Evolutionary conservation across 1,139 yeast genomes (phyloP), one percentile per base, ranked within the genome.

Genomic region (Sugiyamaella pinicola): DNA sequence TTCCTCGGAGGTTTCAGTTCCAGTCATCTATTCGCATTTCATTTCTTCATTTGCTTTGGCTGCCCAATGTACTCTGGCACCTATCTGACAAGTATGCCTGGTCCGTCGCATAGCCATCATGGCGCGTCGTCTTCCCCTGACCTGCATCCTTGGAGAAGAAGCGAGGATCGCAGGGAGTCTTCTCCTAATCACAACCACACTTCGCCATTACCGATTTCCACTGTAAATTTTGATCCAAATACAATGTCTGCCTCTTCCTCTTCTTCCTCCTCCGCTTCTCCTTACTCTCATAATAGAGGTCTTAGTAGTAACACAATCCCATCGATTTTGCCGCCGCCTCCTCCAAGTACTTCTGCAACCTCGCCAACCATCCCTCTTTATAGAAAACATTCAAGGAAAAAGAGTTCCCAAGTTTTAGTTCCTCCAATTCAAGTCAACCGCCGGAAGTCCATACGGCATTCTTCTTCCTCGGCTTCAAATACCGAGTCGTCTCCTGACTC

Each of bases 401-500:
- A 62, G 46, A 63, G 69, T 49, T 65, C 71, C 6, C 71, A 69
- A 53, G 68, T 70, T 31, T 58, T 64, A 22, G 65, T 70, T n/a
- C 70, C 71, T 12, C 71, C 73, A 8, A 55, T 61, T 17, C 62
- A 60, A 21, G 51, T 45, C 18, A 33, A 40, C 18, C 35, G 55
- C 13, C 43, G 51, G 18, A 22, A 50, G 15, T 39, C 52, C 4
- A 49, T 44, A 12, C 45, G 51, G 3, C 39, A 33, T 12, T 19
- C 49, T 10, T 43, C 47, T 5, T n/a, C n/a, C n/a, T n/a, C n/a
- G n/a, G 17, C 13, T 21, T 26, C 40, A 9, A 43, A 43, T 43
- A 24, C 19, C 29, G 34, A 19, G 8, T 13, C 21, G 6, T 24
- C 40, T 17, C 24, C 33, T 4, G 48, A 45, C 12, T 45, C 33